A percentile compares a stretch with the other conserved stretches of the same genome.
These are phyloP conservation scores for Cordyceps militaris DNA, from an alignment of 2,329 filamentous ascomycete genomes.

Conservation along the genomic window DNA sequence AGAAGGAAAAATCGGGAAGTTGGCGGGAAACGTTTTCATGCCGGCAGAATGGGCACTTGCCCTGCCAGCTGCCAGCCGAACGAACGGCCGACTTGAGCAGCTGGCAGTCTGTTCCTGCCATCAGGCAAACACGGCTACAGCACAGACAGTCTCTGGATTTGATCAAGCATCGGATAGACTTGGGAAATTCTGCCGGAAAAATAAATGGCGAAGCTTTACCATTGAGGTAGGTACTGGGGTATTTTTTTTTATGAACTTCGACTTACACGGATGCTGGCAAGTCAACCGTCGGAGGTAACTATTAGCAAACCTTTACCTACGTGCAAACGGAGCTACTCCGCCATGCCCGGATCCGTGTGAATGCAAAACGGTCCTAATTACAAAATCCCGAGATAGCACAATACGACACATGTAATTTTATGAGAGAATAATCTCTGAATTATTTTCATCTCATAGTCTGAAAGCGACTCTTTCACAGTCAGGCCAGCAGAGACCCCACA, in stretches of 20 bases:
- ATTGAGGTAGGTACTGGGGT: not conserved
- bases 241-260: not conserved
- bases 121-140: not conserved
- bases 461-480: not conserved
- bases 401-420: no score
- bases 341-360: not conserved
- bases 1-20: slow-evolving; percentile 1
- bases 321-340: not conserved
- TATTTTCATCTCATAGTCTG: not conserved
- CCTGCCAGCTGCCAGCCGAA: slow-evolving; percentile 11
- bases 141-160: no score
- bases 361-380: not conserved
- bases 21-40: not conserved
- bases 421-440: no score
- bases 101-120: slow-evolving; percentile 12
- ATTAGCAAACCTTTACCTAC: no score
- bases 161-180: no score
- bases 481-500: no score
- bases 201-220: not conserved
- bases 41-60: not conserved
- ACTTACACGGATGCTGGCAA: not conserved
- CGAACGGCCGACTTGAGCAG: not conserved
- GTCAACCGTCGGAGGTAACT: no score
- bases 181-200: no score
- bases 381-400: no score